Evolutionary conservation across 1,284 basidiomycete genomes (phyloP).

Genomic region (Meira miltonrushii): DNA sequence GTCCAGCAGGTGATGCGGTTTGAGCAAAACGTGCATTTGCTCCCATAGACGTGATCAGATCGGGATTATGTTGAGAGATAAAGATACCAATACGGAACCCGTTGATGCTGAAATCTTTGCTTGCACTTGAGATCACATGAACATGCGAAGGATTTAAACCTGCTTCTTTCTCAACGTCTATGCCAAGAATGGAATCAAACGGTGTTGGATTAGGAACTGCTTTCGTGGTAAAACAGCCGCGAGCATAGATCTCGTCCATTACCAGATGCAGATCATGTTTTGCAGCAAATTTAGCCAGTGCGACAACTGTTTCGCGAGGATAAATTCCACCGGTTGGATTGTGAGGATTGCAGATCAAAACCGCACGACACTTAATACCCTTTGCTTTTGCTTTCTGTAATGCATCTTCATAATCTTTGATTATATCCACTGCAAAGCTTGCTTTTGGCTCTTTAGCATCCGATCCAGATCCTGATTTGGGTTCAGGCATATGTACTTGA

Average conservation of each 20-base stretch:
- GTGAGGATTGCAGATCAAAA: slow-evolving; percentile 43
- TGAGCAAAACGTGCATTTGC: slow-evolving; percentile 21
- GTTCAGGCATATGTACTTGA: slow-evolving; percentile 16
- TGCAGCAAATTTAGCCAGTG: slow-evolving; percentile 27
- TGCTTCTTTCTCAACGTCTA: slow-evolving; percentile 25
- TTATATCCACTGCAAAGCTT: slow-evolving; percentile 18
- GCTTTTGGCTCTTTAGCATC: slow-evolving; percentile 6
- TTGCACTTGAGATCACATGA: slow-evolving; percentile 37
- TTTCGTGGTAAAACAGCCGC: slow-evolving; percentile 23
- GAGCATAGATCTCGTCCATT: slow-evolving; percentile 42
- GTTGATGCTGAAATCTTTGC: slow-evolving; percentile 41
- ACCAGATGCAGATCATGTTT: slow-evolving; percentile 37
- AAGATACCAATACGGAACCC: slow-evolving; percentile 38
- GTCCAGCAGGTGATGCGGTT: slow-evolving; percentile 19
- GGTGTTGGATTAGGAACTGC: slow-evolving; percentile 15
- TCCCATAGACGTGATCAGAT: background rate
- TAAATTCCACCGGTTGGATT: slow-evolving; percentile 37
- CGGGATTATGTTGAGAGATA: slow-evolving; percentile 31
- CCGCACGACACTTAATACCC: slow-evolving; percentile 19
- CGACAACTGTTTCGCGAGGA: slow-evolving; percentile 27
- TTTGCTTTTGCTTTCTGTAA: slow-evolving; percentile 15
- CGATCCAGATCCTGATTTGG: background rate
- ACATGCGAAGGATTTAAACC: slow-evolving; percentile 23
- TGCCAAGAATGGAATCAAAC: slow-evolving; percentile 32
- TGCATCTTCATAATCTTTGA: slow-evolving; percentile 26